phyloP scores from a whole-genome alignment of 148 eudicot genomes.

The Camellia lanceoleosa region DNA sequence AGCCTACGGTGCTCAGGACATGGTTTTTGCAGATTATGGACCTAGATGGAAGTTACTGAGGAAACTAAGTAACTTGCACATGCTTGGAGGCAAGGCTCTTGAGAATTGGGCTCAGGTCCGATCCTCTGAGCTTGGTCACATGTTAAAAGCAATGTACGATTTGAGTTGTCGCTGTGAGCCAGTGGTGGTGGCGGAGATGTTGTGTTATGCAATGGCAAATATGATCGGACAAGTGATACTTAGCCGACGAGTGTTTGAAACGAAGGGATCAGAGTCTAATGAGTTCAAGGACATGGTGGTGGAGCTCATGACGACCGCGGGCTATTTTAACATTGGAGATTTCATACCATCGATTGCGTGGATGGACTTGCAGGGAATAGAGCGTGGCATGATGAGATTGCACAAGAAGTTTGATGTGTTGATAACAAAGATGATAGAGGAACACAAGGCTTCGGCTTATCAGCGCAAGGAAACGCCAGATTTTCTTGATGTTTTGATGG shows the following conservation, averaged over 20 bases:
- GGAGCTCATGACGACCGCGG: slow-evolving; percentile 26
- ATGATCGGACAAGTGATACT: slow-evolving; percentile 26
- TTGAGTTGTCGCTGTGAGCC: slow-evolving; percentile 9
- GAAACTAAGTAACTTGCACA: slow-evolving; percentile 25
- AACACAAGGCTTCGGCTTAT: slow-evolving; percentile 16
- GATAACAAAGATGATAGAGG: slow-evolving; percentile 22
- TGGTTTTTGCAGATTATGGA: slow-evolving; percentile 28
- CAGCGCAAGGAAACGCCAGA: slow-evolving; percentile 27
- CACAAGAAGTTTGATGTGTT: slow-evolving; percentile 27
- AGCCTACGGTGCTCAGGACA: slow-evolving; percentile 29
- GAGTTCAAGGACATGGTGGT: slow-evolving; percentile 28
- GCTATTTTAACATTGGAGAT: slow-evolving; percentile 25
- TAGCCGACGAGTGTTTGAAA: slow-evolving; percentile 21
- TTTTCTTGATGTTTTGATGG: slow-evolving; percentile 32
- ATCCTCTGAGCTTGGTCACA: slow-evolving; percentile 9
- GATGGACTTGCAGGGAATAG: slow-evolving; percentile 35
- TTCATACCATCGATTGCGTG: slow-evolving; percentile 26
- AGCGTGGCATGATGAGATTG: slow-evolving; percentile 27
- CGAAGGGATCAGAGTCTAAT: slow-evolving; percentile 16
- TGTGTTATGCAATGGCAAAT: slow-evolving; percentile 24
- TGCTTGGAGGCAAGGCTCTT: slow-evolving; percentile 30
- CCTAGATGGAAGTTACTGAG: slow-evolving; percentile 28
- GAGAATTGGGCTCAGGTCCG: slow-evolving; percentile 19
- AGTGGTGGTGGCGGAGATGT: slow-evolving; percentile 22
- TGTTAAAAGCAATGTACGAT: slow-evolving; percentile 14